Evolutionary conservation across 2,329 filamentous ascomycete genomes (phyloP).

Genomic region (Pseudocercospora musae): DNA sequence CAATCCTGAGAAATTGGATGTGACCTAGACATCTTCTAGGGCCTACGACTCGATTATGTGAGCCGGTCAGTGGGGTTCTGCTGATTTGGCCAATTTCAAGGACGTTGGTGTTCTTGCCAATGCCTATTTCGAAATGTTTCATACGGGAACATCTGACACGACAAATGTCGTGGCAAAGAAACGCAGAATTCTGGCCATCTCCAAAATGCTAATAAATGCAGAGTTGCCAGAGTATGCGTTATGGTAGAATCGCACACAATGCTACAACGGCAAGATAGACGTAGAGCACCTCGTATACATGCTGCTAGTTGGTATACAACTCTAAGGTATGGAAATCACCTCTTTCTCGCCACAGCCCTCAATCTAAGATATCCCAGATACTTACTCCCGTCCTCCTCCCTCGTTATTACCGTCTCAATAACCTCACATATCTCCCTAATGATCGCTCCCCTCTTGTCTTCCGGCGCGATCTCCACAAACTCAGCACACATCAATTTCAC

Average conservation of each 20-base stretch:
- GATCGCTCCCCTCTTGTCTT: slow-evolving; percentile 49
- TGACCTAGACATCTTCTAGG: background rate
- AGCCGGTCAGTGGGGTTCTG: background rate
- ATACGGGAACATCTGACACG: background rate
- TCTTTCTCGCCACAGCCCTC: slow-evolving; percentile 41
- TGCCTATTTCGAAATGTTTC: background rate
- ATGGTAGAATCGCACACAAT: background rate
- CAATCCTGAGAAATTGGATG: slow-evolving; percentile 9
- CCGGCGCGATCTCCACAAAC: slow-evolving; percentile 50
- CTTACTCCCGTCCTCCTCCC: slow-evolving; percentile 52
- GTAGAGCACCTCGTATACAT: no score
- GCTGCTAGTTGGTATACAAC: no score
- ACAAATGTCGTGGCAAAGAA: background rate
- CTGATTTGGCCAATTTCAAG: background rate
- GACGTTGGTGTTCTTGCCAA: background rate
- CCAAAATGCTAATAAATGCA: background rate
- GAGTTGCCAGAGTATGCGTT: no score
- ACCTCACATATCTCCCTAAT: slow-evolving; percentile 55
- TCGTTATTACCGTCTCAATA: slow-evolving; percentile 54
- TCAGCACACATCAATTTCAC: slow-evolving; percentile 57
- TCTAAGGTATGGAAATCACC: no score
- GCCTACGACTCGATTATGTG: background rate
- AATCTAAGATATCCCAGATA: slow-evolving; percentile 50
- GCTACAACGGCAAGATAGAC: background rate
- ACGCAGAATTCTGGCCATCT: background rate